Conservation (phyloP, 106 monocot genomes). For the Dendrobium nobile region DNA sequence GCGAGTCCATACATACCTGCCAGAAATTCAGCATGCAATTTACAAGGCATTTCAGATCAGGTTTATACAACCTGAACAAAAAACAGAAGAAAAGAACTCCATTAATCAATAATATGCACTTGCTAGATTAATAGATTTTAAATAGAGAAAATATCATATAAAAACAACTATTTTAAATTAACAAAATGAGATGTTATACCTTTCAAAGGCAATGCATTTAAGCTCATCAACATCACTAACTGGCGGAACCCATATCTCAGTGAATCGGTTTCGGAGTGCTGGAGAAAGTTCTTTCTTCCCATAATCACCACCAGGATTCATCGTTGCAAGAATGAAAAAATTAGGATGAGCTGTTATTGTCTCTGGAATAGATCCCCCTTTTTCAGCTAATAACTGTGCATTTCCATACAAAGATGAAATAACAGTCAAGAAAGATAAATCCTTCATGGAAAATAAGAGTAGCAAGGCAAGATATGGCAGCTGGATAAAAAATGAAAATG, state of each 20-base stretch:
- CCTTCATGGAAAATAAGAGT: background rate
- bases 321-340: conserved; percentile 88
- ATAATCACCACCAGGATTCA: conserved; percentile 99
- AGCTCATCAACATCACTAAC: conserved; percentile 69
- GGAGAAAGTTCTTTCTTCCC: conserved; percentile 97
- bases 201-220: conserved; percentile 40
- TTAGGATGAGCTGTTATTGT: conserved; percentile 60
- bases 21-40: conserved; percentile 72
- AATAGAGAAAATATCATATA: conserved; percentile 1
- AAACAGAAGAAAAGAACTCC: conserved; percentile 1
- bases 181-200: conserved; percentile 22
- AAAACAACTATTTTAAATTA: conserved; percentile 7
- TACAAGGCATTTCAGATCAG: conserved; percentile 32
- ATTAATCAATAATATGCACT: background rate
- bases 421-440: background rate
- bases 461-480: background rate
- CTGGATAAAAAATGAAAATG: background rate
- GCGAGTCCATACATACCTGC: conserved; percentile 40
- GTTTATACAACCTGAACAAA: conserved; percentile 37
- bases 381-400: conserved; percentile 79
- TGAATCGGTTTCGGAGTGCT: conserved; percentile 88
- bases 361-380: conserved; percentile 68
- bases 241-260: conserved; percentile 93
- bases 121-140: background rate
- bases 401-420: conserved; percentile 1